Percentiles rank a stretch among this genome's conserved stretches.
These are phyloP conservation scores for Paraphoma chrysanthemicola DNA, from an alignment of 2,329 filamentous ascomycete genomes.

Conservation along the genomic window DNA sequence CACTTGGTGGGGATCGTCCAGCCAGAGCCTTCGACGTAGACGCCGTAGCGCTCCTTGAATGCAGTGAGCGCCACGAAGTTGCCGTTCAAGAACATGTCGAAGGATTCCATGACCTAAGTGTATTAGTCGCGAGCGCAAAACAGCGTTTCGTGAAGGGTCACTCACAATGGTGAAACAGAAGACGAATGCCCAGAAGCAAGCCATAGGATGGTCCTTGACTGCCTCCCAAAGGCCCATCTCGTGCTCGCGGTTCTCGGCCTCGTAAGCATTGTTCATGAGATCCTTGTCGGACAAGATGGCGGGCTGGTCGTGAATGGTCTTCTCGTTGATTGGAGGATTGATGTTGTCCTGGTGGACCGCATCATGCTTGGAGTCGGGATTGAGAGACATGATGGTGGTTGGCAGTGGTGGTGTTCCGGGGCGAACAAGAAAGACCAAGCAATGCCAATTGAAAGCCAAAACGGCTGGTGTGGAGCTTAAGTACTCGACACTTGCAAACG, in stretches of 20 bases:
- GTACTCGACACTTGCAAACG: too few relatives aligned
- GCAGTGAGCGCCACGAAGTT: conserved; percentile 62
- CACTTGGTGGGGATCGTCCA: conserved; percentile 59
- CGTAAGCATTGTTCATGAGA: conserved; percentile 52
- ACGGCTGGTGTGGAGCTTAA: background rate
- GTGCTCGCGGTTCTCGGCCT: conserved; percentile 63
- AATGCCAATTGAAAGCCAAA: background rate
- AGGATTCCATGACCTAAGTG: conserved; percentile 68
- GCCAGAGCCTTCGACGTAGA: conserved; percentile 34
- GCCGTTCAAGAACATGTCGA: conserved; percentile 66
- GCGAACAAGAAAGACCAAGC: background rate
- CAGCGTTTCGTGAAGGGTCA: background rate
- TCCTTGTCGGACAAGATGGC: conserved; percentile 30
- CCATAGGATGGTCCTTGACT: conserved; percentile 59
- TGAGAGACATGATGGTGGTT: background rate
- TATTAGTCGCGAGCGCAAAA: background rate
- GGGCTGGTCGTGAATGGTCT: conserved; percentile 1
- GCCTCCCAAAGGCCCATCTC: conserved; percentile 58
- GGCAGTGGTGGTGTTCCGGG: background rate
- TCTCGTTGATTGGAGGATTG: background rate
- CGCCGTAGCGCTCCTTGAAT: conserved; percentile 59
- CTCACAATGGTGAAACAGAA: conserved; percentile 62
- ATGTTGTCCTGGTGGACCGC: conserved; percentile 12
- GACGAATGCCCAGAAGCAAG: conserved; percentile 62
- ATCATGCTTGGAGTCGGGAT: background rate